phyloP scores from a whole-genome alignment of 2,329 filamentous ascomycete species.

The Fusarium oligoseptatum region DNA sequence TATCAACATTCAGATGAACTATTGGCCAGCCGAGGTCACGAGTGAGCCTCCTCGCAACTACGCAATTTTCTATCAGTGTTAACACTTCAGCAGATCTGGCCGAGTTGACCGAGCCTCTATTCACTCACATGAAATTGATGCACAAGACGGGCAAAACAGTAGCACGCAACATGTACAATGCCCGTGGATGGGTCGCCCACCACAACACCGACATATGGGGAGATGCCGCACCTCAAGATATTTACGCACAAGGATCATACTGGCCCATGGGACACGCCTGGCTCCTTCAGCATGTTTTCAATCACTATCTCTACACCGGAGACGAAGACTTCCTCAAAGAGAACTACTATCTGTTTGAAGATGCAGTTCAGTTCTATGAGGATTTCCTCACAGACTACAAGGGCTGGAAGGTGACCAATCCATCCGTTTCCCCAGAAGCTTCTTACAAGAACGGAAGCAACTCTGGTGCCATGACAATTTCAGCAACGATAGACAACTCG shows the following conservation, averaged over 20 bases:
- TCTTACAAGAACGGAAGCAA: constrained; percentile 8
- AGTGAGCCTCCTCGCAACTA: background rate
- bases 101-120: background rate
- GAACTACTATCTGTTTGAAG: background rate
- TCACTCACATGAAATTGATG: background rate
- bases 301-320: constrained; percentile 2
- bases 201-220: constrained; percentile 13
- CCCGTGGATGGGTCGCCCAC: constrained; percentile 4
- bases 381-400: constrained; percentile 9
- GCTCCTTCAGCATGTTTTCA: constrained; percentile 6
- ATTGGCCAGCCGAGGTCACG: constrained; percentile 1
- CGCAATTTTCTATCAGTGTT: background rate
- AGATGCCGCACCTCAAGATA: constrained; percentile 5
- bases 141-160: background rate
- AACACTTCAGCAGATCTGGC: background rate
- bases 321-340: background rate
- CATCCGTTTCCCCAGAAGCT: constrained; percentile 7
- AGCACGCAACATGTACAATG: constrained; percentile 4
- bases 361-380: background rate
- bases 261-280: constrained; percentile 8
- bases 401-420: constrained; percentile 4
- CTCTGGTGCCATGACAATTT: background rate
- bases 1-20: constrained; percentile 11
- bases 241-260: background rate
- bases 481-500: constrained; percentile 6